Conservation (phyloP, 306 rosid genomes). For the Casuarina glauca region DNA sequence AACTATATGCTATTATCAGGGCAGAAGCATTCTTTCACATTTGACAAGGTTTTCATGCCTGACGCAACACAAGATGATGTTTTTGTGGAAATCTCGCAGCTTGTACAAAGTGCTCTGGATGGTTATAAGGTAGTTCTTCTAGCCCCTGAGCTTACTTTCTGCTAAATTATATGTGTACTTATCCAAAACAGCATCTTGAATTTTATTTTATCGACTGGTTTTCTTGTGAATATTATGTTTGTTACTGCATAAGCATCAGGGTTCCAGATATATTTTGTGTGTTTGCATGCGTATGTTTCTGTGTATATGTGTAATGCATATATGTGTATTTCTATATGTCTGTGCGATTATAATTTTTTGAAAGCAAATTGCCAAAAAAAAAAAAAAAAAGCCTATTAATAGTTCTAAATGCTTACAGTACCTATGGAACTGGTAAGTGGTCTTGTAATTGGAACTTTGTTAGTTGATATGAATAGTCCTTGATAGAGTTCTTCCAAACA, state of each 20-base stretch:
- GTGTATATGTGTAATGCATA: not conserved
- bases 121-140: constrained; percentile 83
- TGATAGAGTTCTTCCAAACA: constrained; percentile 4
- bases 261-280: not conserved
- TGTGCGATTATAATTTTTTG: not conserved
- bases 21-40: constrained; percentile 83
- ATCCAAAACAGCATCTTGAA: not conserved
- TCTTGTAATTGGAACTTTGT: not conserved
- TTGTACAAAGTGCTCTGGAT: constrained; percentile 98
- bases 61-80: constrained; percentile 81
- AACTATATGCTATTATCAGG: constrained; percentile 48
- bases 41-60: constrained; percentile 87
- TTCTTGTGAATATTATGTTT: not conserved
- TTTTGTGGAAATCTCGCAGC: constrained; percentile 91
- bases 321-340: not conserved
- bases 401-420: not conserved
- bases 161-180: constrained; percentile 4
- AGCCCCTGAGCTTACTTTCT: constrained; percentile 5
- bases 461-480: not conserved
- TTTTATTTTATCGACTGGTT: not conserved
- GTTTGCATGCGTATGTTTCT: not conserved
- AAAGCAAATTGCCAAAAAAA: not conserved
- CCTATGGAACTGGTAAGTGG: not conserved
- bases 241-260: not conserved
- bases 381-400: not conserved